Percentiles rank a stretch among this genome's conserved stretches.
These are phyloP conservation scores for Teunomyces gatunensis DNA, from an alignment of 805 yeast genomes.

Conservation along the genomic window DNA sequence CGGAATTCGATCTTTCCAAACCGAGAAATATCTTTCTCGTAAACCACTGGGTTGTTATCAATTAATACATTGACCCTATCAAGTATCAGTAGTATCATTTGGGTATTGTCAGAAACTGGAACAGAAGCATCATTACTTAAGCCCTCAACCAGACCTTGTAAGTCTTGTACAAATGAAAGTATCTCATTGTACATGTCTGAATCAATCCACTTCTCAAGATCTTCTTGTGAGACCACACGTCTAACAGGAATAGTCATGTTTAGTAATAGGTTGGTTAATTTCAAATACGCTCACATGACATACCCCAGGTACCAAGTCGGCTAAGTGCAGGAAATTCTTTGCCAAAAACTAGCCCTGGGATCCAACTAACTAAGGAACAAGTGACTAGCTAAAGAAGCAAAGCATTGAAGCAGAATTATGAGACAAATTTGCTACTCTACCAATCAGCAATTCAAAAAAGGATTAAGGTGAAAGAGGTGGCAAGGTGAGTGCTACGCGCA, in stretches of 20 bases:
- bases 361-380: too few relatives aligned
- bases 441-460: too few relatives aligned
- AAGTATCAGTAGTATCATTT: constrained; percentile 36
- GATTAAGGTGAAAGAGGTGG: too few relatives aligned
- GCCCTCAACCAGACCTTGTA: constrained; percentile 68
- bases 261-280: background rate
- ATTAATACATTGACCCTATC: constrained; percentile 46
- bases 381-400: too few relatives aligned
- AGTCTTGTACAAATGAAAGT: constrained; percentile 49
- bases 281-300: background rate
- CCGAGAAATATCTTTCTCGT: constrained; percentile 63
- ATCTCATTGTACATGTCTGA: constrained; percentile 52
- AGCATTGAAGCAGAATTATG: too few relatives aligned
- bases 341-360: too few relatives aligned
- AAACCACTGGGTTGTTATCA: constrained; percentile 60
- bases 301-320: too few relatives aligned
- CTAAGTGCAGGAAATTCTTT: too few relatives aligned
- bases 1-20: constrained; percentile 91
- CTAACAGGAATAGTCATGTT: constrained; percentile 4
- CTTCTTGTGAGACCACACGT: constrained; percentile 55
- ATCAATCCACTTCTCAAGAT: constrained; percentile 57
- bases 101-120: constrained; percentile 31
- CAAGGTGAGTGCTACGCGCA: too few relatives aligned
- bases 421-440: too few relatives aligned
- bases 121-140: constrained; percentile 49